phyloP scores from a whole-genome alignment of 2,329 filamentous ascomycete species.

The Fusarium sulawesiense region DNA sequence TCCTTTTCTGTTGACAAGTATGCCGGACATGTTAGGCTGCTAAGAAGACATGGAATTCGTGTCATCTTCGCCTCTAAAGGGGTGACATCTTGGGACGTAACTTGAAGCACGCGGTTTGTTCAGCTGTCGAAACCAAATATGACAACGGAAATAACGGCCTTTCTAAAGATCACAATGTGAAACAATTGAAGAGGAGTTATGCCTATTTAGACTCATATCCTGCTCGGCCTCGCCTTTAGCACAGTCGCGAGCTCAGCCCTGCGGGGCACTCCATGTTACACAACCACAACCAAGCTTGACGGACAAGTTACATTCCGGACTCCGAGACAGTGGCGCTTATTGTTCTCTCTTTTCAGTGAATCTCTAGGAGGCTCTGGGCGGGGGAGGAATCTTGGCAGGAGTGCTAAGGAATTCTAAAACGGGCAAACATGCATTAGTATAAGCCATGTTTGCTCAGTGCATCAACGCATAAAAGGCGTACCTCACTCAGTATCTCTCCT shows the following conservation, averaged over 20 bases:
- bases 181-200: background rate
- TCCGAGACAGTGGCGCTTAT: conserved; percentile 10
- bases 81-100: background rate
- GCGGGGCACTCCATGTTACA: conserved; percentile 6
- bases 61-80: background rate
- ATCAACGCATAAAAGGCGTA: conserved; percentile 15
- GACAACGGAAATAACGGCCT: too few relatives aligned
- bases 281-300: background rate
- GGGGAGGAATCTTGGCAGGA: background rate
- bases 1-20: too few relatives aligned
- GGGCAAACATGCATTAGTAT: conserved; percentile 5
- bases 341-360: background rate
- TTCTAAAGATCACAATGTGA: background rate
- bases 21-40: too few relatives aligned
- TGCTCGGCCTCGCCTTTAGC: conserved; percentile 26
- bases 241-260: conserved; percentile 19
- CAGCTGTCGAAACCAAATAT: too few relatives aligned
- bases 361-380: too few relatives aligned
- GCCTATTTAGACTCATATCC: background rate
- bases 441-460: conserved; percentile 21
- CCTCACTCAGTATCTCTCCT: background rate
- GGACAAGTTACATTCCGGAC: background rate
- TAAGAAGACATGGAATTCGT: too few relatives aligned
- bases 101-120: too few relatives aligned
- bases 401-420: background rate